These are phyloP conservation scores for Karstenula rhodostoma DNA, from an alignment of 2,329 filamentous ascomycete genomes.

Conservation along the genomic window DNA sequence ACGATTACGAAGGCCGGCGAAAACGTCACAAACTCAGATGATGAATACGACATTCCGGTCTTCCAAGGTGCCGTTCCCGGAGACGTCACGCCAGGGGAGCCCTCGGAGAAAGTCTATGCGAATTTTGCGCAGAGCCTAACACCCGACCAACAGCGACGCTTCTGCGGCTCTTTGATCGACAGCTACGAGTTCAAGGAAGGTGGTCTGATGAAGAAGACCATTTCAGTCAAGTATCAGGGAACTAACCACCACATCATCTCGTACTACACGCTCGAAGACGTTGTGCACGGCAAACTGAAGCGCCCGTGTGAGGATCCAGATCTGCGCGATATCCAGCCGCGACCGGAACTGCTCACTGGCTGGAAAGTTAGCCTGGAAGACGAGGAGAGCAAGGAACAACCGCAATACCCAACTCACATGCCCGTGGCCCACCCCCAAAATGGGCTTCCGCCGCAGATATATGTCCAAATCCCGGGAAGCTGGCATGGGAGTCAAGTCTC, in stretches of 20 bases:
- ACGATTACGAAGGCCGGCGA: constrained; percentile 41
- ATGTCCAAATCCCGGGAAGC: constrained; percentile 42
- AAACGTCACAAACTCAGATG: constrained; percentile 39
- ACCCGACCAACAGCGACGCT: constrained; percentile 62
- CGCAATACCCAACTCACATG: constrained; percentile 35
- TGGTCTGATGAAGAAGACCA: constrained; percentile 91
- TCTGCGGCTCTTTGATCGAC: constrained; percentile 87
- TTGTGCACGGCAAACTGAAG: constrained; percentile 55
- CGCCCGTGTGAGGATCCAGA: constrained; percentile 47
- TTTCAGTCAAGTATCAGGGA: constrained; percentile 78
- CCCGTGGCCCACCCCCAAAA: background rate
- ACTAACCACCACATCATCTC: constrained; percentile 86
- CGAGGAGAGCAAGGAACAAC: constrained; percentile 47
- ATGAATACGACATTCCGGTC: constrained; percentile 43
- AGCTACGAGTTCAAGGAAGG: constrained; percentile 85
- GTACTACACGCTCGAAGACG: constrained; percentile 85
- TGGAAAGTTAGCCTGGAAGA: constrained; percentile 51
- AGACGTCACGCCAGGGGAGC: constrained; percentile 31
- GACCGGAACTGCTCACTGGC: constrained; percentile 43
- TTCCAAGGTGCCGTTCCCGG: constrained; percentile 30
- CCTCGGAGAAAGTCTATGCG: constrained; percentile 44
- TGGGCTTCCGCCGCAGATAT: constrained; percentile 25
- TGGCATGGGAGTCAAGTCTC: constrained; percentile 38
- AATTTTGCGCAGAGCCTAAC: constrained; percentile 51
- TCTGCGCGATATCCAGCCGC: constrained; percentile 43